Evolutionary conservation across 495 filamentous ascomycete species (phyloP).

Genomic region (Cercophora samala): DNA sequence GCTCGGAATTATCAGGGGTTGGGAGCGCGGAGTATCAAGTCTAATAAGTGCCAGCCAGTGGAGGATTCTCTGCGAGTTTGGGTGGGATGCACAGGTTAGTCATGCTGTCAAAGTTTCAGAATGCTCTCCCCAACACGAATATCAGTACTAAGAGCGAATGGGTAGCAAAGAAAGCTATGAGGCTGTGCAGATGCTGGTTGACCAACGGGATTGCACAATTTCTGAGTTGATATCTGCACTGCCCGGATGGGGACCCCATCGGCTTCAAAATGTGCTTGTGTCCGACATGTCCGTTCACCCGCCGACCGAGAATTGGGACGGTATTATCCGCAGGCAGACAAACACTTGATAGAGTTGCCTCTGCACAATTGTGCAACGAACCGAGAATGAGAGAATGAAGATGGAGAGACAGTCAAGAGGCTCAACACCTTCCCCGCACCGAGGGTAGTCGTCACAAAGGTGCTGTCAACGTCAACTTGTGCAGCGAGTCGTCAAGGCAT

Average conservation of each 20-base stretch:
- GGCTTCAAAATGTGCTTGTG: conserved; percentile 9
- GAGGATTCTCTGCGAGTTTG: not conserved
- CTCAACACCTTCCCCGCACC: not conserved
- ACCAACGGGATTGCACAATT: conserved; percentile 15
- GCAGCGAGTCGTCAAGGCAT: conserved; percentile 10
- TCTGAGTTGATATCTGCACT: conserved; percentile 13
- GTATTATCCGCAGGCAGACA: conserved; percentile 3
- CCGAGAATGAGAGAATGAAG: not conserved
- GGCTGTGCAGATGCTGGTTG: conserved; percentile 15
- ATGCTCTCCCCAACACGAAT: not conserved
- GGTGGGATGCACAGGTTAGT: conserved; percentile 1
- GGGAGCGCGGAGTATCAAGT: not conserved
- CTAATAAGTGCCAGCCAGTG: not conserved
- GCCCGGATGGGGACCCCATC: conserved; percentile 7
- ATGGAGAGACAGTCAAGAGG: not conserved
- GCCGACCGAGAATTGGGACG: not conserved
- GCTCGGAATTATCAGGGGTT: not conserved
- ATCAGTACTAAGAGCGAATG: not conserved
- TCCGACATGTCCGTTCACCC: not conserved
- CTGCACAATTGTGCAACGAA: not conserved
- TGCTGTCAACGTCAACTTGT: conserved; percentile 14
- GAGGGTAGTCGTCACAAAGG: not conserved
- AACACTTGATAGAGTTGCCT: conserved; percentile 1
- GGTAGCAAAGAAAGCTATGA: not conserved
- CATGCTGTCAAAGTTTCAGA: not conserved